Evolutionary conservation across 768 basidiomycete genomes (phyloP).

Genomic region (Lactarius pseudohatsudake): DNA sequence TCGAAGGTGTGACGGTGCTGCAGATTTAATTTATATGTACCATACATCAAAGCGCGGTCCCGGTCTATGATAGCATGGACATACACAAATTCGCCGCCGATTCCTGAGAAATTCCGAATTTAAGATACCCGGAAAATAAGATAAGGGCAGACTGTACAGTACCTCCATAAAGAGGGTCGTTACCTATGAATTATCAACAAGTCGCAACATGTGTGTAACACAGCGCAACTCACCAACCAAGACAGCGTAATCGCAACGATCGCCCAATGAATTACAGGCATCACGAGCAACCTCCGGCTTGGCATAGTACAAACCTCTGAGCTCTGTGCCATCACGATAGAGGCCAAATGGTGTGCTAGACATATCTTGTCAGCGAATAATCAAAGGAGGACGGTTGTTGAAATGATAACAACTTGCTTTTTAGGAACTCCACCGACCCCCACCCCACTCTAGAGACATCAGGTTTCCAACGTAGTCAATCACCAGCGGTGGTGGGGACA

Average conservation of each 20-base stretch:
- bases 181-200: constrained; percentile 44
- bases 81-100: constrained; percentile 79
- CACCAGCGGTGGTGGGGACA: neutral
- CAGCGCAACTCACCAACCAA: constrained; percentile 51
- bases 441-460: constrained; percentile 59
- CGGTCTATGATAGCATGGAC: constrained; percentile 30
- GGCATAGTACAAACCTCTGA: constrained; percentile 69
- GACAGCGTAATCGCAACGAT: constrained; percentile 73
- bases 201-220: neutral
- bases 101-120: constrained; percentile 42
- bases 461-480: neutral
- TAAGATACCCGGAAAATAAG: neutral
- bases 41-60: neutral
- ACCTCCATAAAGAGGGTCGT: constrained; percentile 81
- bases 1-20: constrained; percentile 75
- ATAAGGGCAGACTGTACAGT: constrained; percentile 32
- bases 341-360: constrained; percentile 71
- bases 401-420: constrained; percentile 50
- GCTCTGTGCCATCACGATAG: constrained; percentile 75
- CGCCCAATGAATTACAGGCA: constrained; percentile 64
- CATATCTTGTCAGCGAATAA: constrained; percentile 5
- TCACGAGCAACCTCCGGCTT: constrained; percentile 64
- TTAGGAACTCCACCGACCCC: constrained; percentile 68
- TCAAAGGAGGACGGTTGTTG: neutral
- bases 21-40: neutral